Evolutionary conservation across 2,329 filamentous ascomycete genomes (phyloP).

Genomic region (Sclerotinia nivalis): DNA sequence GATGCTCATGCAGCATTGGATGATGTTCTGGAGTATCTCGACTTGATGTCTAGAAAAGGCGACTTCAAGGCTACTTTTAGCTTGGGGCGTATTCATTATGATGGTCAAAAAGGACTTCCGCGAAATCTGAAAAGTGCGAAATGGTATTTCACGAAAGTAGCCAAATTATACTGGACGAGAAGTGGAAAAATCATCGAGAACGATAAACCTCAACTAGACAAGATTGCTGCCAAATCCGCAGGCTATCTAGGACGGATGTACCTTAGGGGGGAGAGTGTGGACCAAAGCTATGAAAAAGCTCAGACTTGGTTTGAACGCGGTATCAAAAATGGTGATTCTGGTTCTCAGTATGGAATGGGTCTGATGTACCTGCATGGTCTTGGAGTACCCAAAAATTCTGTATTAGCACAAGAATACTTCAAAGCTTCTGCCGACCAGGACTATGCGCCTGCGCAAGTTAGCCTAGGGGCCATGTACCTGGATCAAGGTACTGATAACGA

Average conservation of each 20-base stretch:
- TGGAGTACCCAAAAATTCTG: conserved; percentile 60
- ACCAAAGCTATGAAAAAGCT: conserved; percentile 65
- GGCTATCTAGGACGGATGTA: conserved; percentile 73
- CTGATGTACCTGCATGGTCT: conserved; percentile 70
- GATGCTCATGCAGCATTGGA: conserved; percentile 85
- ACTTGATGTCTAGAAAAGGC: conserved; percentile 73
- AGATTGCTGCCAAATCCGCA: conserved; percentile 66
- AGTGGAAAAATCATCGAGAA: conserved; percentile 59
- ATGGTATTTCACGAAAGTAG: conserved; percentile 66
- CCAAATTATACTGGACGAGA: conserved; percentile 66
- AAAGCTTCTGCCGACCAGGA: conserved; percentile 68
- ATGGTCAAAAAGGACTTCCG: conserved; percentile 62
- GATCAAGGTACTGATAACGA: conserved; percentile 57
- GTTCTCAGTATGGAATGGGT: conserved; percentile 69
- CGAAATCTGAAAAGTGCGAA: conserved; percentile 64
- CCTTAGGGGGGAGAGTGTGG: conserved; percentile 68
- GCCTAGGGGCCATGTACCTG: conserved; percentile 66
- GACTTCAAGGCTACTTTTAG: conserved; percentile 70
- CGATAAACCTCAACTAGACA: conserved; percentile 61
- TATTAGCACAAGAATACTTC: conserved; percentile 64
- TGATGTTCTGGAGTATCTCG: conserved; percentile 88
- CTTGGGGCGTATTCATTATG: conserved; percentile 68
- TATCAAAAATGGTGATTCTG: conserved; percentile 61
- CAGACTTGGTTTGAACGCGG: conserved; percentile 69
- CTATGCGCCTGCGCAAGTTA: conserved; percentile 64